Evolutionary conservation across 441 rosid species (phyloP).

Genomic region (Rhodomyrtus psidioides): DNA sequence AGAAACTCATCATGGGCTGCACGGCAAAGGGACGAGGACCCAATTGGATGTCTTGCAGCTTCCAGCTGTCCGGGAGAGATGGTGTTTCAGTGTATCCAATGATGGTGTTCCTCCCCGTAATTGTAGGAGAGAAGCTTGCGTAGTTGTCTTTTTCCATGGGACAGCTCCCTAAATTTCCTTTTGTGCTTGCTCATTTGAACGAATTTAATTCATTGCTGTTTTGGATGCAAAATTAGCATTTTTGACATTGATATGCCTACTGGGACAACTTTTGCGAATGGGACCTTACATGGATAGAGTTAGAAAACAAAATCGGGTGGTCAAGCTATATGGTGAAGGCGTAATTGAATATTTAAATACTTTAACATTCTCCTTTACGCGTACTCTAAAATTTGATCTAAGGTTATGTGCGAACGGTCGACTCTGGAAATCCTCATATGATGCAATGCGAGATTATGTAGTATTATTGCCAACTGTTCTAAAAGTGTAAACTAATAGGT

Average conservation of each 20-base stretch:
- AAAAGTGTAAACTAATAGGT: neutral
- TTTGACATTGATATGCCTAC: neutral
- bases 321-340: too few relatives aligned
- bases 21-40: neutral
- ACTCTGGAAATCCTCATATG: neutral
- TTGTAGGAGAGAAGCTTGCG: neutral
- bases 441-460: neutral
- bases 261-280: neutral
- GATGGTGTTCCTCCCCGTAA: neutral
- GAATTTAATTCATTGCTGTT: neutral
- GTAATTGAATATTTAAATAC: too few relatives aligned
- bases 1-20: neutral
- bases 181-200: neutral
- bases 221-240: neutral
- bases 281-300: neutral
- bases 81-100: neutral
- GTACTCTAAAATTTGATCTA: neutral
- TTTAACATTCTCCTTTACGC: too few relatives aligned
- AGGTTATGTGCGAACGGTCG: neutral
- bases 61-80: neutral
- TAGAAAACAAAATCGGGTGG: neutral
- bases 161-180: too few relatives aligned
- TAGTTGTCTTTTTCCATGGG: neutral
- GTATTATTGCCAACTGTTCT: fast-evolving
- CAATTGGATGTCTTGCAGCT: neutral